These are phyloP conservation scores for Favolaschia claudopus DNA, from an alignment of 768 basidiomycete genomes.

Conservation along the genomic window DNA sequence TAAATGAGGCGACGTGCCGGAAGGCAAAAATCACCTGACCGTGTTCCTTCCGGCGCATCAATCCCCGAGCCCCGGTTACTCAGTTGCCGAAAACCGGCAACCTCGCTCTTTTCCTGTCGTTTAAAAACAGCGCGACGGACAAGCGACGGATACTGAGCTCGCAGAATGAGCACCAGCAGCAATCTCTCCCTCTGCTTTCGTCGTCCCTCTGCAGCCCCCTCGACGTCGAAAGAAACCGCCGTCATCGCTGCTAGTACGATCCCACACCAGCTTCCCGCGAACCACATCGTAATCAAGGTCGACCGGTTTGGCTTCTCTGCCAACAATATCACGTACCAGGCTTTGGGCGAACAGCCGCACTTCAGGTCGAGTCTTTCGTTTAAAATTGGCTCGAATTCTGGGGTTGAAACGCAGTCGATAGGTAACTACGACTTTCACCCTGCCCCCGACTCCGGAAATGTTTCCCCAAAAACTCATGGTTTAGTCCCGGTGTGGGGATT, in stretches of 20 bases:
- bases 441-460: conserved; percentile 47
- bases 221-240: conserved; percentile 23
- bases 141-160: too few species aligned
- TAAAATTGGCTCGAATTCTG: not conserved
- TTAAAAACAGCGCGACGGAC: too few species aligned
- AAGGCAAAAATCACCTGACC: too few species aligned
- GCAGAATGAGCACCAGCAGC: too few species aligned
- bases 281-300: conserved; percentile 63
- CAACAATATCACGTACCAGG: conserved; percentile 77
- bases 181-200: conserved; percentile 22
- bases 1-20: too few species aligned
- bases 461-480: conserved; percentile 61
- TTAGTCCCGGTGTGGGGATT: conserved; percentile 80
- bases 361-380: conserved; percentile 45
- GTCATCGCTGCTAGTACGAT: conserved; percentile 34
- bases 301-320: conserved; percentile 77
- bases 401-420: conserved; percentile 35
- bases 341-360: conserved; percentile 56
- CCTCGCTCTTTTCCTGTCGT: too few species aligned
- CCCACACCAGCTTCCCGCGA: conserved; percentile 38
- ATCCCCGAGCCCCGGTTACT: too few species aligned
- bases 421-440: conserved; percentile 76
- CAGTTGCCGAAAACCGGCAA: too few species aligned
- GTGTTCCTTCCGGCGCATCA: too few species aligned
- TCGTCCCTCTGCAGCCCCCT: conserved; percentile 16